A percentile compares a stretch with the other conserved stretches of the same genome.
These are phyloP conservation scores for Linderniella brevidens DNA, from an alignment of 257 asterid species.

Conservation along the genomic window DNA sequence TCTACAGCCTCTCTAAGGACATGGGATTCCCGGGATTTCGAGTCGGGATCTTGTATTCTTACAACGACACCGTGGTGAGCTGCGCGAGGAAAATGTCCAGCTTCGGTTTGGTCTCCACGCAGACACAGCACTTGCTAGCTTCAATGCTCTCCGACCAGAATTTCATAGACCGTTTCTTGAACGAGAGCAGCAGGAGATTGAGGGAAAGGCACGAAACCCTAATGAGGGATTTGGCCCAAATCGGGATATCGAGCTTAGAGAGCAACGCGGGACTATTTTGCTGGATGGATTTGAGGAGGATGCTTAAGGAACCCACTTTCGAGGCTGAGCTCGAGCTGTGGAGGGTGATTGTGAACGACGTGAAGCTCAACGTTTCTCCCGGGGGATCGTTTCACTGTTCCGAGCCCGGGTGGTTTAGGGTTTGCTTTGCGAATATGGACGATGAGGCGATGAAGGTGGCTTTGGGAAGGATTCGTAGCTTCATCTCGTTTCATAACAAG, in stretches of 20 bases:
- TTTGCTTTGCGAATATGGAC: slow-evolving; percentile 75
- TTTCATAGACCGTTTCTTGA: slow-evolving; percentile 31
- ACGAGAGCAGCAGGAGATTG: slow-evolving; percentile 33
- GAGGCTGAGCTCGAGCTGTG: slow-evolving; percentile 57
- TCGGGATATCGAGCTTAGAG: slow-evolving; percentile 34
- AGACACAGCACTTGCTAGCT: slow-evolving; percentile 55
- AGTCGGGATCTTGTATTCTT: slow-evolving; percentile 58
- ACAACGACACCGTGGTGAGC: slow-evolving; percentile 36
- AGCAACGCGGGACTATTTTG: slow-evolving; percentile 49
- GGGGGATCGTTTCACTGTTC: slow-evolving; percentile 65
- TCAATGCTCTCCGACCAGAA: slow-evolving; percentile 47
- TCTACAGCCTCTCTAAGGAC: slow-evolving; percentile 73
- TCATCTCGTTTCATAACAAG: slow-evolving; percentile 23
- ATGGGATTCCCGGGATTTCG: slow-evolving; percentile 83
- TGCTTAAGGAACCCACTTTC: slow-evolving; percentile 27
- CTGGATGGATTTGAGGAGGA: slow-evolving; percentile 59
- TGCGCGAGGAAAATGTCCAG: slow-evolving; percentile 78
- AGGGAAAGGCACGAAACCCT: slow-evolving; percentile 23
- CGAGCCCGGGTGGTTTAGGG: slow-evolving; percentile 84
- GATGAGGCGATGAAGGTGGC: slow-evolving; percentile 40
- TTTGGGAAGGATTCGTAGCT: slow-evolving; percentile 30
- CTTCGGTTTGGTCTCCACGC: slow-evolving; percentile 70
- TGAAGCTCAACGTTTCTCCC: slow-evolving; percentile 64
- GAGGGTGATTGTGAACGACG: slow-evolving; percentile 44
- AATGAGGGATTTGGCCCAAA: slow-evolving; percentile 30